phyloP scores from a whole-genome alignment of 2,329 filamentous ascomycete species.

The Cercospora brassicicola region DNA sequence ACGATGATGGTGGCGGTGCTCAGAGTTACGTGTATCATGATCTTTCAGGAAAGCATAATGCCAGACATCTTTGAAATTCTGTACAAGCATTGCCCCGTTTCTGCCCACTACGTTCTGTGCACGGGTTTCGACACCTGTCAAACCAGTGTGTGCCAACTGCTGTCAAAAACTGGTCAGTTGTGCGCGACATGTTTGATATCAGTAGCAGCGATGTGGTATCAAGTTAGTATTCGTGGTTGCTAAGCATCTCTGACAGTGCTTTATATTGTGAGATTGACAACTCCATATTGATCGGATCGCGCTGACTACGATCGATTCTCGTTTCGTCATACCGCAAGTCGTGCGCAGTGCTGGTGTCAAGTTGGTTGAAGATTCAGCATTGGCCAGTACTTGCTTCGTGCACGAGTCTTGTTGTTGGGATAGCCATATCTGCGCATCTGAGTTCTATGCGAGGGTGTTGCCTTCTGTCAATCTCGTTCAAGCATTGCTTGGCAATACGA shows the following conservation, averaged over 20 bases:
- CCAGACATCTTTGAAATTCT: background rate
- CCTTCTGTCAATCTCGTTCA: background rate
- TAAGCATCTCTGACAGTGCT: background rate
- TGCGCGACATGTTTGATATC: background rate
- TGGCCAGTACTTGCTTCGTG: background rate
- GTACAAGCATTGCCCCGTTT: background rate
- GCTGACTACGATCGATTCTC: background rate
- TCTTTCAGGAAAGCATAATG: background rate
- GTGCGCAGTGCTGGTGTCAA: background rate
- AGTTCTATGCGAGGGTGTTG: background rate
- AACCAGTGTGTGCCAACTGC: background rate
- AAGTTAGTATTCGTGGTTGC: background rate
- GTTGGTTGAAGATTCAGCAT: background rate
- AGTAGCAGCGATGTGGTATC: background rate
- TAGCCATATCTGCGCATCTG: background rate
- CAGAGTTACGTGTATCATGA: background rate
- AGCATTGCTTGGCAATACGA: background rate
- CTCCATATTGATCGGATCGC: background rate
- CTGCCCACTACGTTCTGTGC: background rate
- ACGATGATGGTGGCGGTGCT: constrained; percentile 1
- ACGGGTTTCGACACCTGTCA: background rate
- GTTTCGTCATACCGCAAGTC: background rate
- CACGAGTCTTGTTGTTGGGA: background rate
- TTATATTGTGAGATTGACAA: background rate
- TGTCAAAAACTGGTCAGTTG: background rate